A percentile compares a stretch with the other conserved stretches of the same genome.
These are phyloP conservation scores for Aspergillus pseudonomiae DNA, from an alignment of 2,329 filamentous ascomycete genomes.

Conservation along the genomic window DNA sequence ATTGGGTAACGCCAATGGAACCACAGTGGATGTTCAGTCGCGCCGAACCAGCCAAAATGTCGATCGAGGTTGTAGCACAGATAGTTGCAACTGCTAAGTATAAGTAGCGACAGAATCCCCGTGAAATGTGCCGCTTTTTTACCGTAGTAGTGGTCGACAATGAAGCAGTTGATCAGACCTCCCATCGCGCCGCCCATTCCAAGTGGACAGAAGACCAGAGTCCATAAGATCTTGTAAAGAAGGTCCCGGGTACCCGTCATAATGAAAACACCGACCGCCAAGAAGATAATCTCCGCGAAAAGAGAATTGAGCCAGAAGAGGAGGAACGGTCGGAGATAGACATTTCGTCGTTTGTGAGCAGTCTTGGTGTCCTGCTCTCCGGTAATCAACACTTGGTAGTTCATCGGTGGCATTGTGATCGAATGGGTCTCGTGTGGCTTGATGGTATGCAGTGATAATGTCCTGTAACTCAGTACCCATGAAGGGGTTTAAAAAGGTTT, in stretches of 20 bases:
- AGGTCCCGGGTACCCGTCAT: conserved; percentile 19
- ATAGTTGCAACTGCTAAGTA: conserved; percentile 20
- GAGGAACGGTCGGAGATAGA: conserved; percentile 17
- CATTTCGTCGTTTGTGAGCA: conserved; percentile 11
- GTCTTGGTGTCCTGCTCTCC: background rate
- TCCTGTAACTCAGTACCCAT: accelerated
- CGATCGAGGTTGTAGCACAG: conserved; percentile 17
- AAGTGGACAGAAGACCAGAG: conserved; percentile 16
- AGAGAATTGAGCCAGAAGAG: conserved; percentile 17
- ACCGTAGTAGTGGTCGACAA: conserved; percentile 21
- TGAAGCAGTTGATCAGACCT: conserved; percentile 15
- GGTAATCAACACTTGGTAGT: background rate
- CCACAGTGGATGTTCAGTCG: conserved; percentile 11
- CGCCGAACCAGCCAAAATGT: conserved; percentile 17
- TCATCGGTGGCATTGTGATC: background rate
- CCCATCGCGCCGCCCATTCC: conserved; percentile 22
- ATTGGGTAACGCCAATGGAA: conserved; percentile 19
- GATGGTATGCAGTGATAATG: background rate
- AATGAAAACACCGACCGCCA: conserved; percentile 11
- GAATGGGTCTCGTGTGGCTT: background rate
- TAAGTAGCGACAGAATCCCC: conserved; percentile 10
- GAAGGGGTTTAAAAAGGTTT: background rate
- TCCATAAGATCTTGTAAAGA: conserved; percentile 20
- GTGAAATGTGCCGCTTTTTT: conserved; percentile 21
- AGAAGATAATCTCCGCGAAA: conserved; percentile 17